phyloP scores from a whole-genome alignment of 352 stramenopile species.

The Pythium dissimile region DNA sequence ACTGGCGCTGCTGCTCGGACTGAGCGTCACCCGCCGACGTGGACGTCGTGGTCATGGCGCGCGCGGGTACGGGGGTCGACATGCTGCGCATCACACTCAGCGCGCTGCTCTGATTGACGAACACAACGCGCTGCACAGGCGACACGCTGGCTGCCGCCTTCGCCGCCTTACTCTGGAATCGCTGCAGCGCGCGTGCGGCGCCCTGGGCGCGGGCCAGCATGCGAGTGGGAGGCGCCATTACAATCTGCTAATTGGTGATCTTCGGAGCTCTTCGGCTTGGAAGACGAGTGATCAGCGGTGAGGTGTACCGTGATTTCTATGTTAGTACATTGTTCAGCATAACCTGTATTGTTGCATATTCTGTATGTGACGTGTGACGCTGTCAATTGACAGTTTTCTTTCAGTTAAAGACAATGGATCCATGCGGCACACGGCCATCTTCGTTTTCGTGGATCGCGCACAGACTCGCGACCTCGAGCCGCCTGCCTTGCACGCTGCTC shows the following conservation, averaged over 20 bases:
- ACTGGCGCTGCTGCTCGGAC: background rate
- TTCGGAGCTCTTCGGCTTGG: background rate
- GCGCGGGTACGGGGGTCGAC: too few species aligned
- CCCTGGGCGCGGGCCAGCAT: constrained; percentile 1
- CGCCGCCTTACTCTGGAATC: constrained; percentile 1
- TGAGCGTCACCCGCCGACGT: constrained; percentile 1
- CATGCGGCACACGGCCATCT: constrained; percentile 37
- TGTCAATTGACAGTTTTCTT: background rate
- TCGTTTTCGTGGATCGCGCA: constrained; percentile 64
- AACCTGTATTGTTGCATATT: constrained; percentile 7
- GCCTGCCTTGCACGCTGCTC: constrained; percentile 64
- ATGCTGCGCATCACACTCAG: too few species aligned
- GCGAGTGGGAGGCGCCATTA: constrained; percentile 13
- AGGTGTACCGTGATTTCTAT: background rate
- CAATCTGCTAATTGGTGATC: background rate
- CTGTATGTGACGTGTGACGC: constrained; percentile 17
- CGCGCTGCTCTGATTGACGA: background rate
- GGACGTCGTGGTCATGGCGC: constrained; percentile 5
- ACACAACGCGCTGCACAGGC: background rate
- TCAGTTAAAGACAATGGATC: constrained; percentile 35
- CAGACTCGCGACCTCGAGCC: constrained; percentile 66
- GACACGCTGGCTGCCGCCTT: background rate
- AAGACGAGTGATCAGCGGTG: background rate
- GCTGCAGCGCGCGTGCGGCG: constrained; percentile 8
- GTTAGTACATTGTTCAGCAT: background rate